Conservation (phyloP, 139 green algal genomes). For the Mesotaenium endlicherianum region DNA sequence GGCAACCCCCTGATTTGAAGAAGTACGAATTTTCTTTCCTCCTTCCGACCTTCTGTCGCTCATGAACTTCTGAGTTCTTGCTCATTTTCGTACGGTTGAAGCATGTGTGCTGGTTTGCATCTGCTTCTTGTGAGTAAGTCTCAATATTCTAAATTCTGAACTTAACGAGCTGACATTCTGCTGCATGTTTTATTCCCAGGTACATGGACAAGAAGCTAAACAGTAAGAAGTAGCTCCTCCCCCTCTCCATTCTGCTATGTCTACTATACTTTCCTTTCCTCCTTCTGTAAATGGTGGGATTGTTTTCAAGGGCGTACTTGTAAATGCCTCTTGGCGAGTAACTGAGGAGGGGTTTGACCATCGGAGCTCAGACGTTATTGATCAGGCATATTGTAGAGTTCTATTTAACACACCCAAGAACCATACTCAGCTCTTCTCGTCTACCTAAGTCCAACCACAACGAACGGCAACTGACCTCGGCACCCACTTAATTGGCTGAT, state of each 20-base stretch:
- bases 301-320: no score
- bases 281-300: no score
- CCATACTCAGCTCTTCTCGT: no score
- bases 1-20: conserved; percentile 41
- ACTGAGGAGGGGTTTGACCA: no score
- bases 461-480: no score
- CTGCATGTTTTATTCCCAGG: conserved; percentile 3
- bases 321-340: no score
- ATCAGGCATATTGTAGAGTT: no score
- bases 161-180: not conserved
- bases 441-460: no score
- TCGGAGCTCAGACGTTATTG: no score
- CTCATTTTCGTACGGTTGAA: not conserved
- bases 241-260: not conserved
- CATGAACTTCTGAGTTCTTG: not conserved
- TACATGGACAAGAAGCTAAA: conserved; percentile 56
- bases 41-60: not conserved
- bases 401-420: no score
- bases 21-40: not conserved
- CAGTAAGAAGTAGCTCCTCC: conserved; percentile 14
- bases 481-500: no score
- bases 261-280: no score
- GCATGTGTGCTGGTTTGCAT: not conserved
- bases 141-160: not conserved
- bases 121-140: not conserved